These are phyloP conservation scores for Penicillium sp. DNA, from an alignment of 2,329 filamentous ascomycete species.

Conservation along the genomic window DNA sequence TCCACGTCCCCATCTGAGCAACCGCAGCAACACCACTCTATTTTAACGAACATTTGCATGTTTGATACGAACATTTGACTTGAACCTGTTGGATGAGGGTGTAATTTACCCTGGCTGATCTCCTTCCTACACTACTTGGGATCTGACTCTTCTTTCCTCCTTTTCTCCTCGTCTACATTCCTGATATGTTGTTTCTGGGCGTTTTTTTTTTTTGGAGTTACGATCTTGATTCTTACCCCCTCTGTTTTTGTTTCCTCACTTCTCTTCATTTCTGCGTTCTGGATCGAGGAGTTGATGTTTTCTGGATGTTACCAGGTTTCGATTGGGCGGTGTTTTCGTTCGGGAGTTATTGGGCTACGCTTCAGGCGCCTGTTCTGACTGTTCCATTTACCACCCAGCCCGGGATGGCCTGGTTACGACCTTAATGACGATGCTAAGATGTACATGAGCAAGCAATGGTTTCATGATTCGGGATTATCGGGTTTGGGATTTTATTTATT, in stretches of 20 bases:
- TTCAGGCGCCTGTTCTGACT: slow-evolving; percentile 25
- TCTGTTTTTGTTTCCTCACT: slow-evolving; percentile 7
- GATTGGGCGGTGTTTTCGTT: slow-evolving; percentile 22
- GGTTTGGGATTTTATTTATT: slow-evolving; percentile 19
- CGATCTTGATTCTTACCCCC: not conserved
- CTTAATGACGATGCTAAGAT: slow-evolving; percentile 41
- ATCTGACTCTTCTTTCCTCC: not conserved
- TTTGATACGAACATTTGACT: not conserved
- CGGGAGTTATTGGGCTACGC: slow-evolving; percentile 29
- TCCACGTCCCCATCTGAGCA: slow-evolving; percentile 32
- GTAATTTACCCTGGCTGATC: not conserved
- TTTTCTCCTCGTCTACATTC: not conserved
- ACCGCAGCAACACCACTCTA: slow-evolving; percentile 34
- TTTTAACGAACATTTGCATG: slow-evolving; percentile 25
- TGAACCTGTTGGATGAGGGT: not conserved
- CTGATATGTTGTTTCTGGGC: not conserved
- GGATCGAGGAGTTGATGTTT: slow-evolving; percentile 19
- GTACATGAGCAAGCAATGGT: slow-evolving; percentile 40
- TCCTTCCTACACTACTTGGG: not conserved
- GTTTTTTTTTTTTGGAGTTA: not conserved
- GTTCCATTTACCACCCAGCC: slow-evolving; percentile 26
- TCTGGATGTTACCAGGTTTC: slow-evolving; percentile 20
- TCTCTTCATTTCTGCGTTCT: slow-evolving; percentile 16
- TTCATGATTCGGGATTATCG: slow-evolving; percentile 31
- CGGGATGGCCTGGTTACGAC: slow-evolving; percentile 36